These are phyloP conservation scores for Cucumis hystrix DNA, from an alignment of 306 rosid species.

Conservation along the genomic window DNA sequence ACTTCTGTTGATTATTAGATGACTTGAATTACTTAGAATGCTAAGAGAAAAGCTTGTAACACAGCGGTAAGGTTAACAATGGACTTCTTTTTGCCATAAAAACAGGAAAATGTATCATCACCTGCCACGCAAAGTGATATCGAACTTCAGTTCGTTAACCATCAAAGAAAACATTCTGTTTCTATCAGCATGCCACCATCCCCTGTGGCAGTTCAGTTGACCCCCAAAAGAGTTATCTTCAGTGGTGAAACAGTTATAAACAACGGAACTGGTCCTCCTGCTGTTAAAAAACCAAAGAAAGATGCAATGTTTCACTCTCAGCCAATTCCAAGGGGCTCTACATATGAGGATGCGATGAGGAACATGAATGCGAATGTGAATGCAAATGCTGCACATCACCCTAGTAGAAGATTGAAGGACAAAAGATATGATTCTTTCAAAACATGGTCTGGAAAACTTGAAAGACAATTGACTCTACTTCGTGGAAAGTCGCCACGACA, in stretches of 20 bases:
- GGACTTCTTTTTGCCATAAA: neutral
- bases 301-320: slow-evolving; percentile 45
- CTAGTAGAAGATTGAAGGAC: slow-evolving; percentile 28
- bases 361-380: neutral
- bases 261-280: slow-evolving; percentile 5
- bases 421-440: slow-evolving; percentile 65
- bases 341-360: slow-evolving; percentile 4
- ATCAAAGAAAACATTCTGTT: slow-evolving; percentile 38
- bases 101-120: slow-evolving; percentile 29
- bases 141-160: slow-evolving; percentile 21
- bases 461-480: slow-evolving; percentile 49
- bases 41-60: neutral
- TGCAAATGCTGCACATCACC: slow-evolving; percentile 6
- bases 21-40: neutral
- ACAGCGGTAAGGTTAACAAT: neutral
- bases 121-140: slow-evolving; percentile 8
- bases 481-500: slow-evolving; percentile 36
- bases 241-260: slow-evolving; percentile 22
- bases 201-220: slow-evolving; percentile 19
- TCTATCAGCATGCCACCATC: slow-evolving; percentile 76
- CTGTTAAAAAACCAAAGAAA: slow-evolving; percentile 13
- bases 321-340: slow-evolving; percentile 38
- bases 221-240: slow-evolving; percentile 21
- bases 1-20: neutral
- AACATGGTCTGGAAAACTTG: slow-evolving; percentile 69